phyloP scores from a whole-genome alignment of 352 stramenopile species.

The Phytophthora macrochlamydospora region DNA sequence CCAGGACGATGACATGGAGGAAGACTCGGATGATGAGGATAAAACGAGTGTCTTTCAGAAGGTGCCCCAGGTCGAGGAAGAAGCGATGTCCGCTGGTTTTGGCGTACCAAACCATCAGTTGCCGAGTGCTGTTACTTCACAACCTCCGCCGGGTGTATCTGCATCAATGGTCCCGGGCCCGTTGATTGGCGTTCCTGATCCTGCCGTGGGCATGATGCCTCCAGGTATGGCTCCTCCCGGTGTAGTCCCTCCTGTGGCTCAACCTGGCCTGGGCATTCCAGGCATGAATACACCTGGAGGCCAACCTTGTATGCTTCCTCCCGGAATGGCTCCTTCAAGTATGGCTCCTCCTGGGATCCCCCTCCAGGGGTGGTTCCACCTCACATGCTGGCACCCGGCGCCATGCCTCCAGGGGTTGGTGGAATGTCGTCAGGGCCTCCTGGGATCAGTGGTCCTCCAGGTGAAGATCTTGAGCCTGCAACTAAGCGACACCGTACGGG shows the following conservation, averaged over 20 bases:
- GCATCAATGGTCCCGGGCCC: constrained; percentile 16
- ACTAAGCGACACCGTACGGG: constrained; percentile 79
- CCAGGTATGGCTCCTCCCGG: constrained; percentile 34
- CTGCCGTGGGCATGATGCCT: constrained; percentile 19
- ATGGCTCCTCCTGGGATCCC: constrained; percentile 15
- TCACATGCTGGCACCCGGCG: constrained; percentile 29
- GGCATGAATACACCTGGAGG: constrained; percentile 6
- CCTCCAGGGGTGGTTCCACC: constrained; percentile 10
- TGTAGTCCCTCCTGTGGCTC: constrained; percentile 33
- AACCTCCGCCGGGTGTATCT: constrained; percentile 19
- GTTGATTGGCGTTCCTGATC: constrained; percentile 29
- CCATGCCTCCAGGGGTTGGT: constrained; percentile 25
- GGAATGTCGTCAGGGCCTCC: constrained; percentile 41
- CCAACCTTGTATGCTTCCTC: neutral
- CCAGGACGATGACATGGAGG: constrained; percentile 48
- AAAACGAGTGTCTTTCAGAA: constrained; percentile 12
- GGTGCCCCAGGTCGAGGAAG: constrained; percentile 11
- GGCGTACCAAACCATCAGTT: constrained; percentile 14
- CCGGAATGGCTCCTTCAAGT: constrained; percentile 5
- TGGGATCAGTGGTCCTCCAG: constrained; percentile 33
- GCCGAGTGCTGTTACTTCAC: constrained; percentile 12
- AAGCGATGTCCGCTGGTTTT: constrained; percentile 6
- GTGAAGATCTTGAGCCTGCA: constrained; percentile 53
- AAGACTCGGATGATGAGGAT: constrained; percentile 46
- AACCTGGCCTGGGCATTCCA: constrained; percentile 20